Percentiles rank a stretch among this genome's conserved stretches.
Conservation (phyloP, 2,329 filamentous ascomycete genomes). For the Penicillium paneum region DNA sequence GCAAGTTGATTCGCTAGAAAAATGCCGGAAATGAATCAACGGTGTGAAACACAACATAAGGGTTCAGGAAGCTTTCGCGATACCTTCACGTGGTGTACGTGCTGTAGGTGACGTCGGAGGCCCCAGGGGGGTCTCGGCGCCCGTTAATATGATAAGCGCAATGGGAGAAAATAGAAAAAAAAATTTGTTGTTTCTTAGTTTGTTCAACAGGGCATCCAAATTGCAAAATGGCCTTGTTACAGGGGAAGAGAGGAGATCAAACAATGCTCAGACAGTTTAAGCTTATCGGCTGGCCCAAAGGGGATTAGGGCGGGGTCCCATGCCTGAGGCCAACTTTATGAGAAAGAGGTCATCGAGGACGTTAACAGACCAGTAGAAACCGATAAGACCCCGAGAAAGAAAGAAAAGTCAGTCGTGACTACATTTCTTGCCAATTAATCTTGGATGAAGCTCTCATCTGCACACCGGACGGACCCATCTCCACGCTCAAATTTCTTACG, state of each 20-base stretch:
- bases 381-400: neutral
- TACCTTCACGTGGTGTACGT: constrained; percentile 8
- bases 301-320: constrained; percentile 19
- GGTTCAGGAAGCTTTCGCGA: constrained; percentile 2
- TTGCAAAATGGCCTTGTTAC: neutral
- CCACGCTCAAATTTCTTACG: constrained; percentile 16
- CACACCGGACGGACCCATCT: constrained; percentile 17
- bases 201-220: neutral
- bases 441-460: constrained; percentile 19
- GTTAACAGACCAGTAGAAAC: neutral
- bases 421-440: constrained; percentile 10
- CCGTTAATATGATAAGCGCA: constrained; percentile 12
- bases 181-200: neutral
- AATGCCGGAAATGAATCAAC: neutral
- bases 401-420: constrained; percentile 3
- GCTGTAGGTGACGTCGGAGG: constrained; percentile 24
- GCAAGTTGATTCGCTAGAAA: neutral
- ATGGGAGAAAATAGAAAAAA: neutral
- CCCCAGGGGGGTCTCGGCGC: constrained; percentile 13
- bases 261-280: constrained; percentile 1
- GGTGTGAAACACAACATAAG: neutral
- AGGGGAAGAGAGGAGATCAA: neutral
- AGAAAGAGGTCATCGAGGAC: neutral
- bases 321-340: neutral
- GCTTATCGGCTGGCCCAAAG: constrained; percentile 9